These are phyloP conservation scores for Gaeumannomyces sp. DNA, from an alignment of 2,329 filamentous ascomycete genomes.

Conservation along the genomic window DNA sequence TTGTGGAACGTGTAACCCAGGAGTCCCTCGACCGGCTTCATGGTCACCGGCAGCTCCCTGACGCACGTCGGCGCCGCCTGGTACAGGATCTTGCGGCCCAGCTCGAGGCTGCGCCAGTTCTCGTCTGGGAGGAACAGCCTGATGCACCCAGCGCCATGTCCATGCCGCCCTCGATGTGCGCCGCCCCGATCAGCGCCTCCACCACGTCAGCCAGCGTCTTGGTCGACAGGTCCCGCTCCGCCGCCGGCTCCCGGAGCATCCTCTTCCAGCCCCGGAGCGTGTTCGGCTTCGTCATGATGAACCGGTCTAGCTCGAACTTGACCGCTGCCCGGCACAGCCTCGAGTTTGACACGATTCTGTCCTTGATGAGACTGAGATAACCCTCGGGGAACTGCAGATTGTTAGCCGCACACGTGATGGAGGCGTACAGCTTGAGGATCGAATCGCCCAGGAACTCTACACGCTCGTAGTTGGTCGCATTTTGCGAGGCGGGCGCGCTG, in stretches of 20 bases:
- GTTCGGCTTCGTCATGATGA: constrained; percentile 63
- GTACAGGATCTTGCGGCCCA: constrained; percentile 38
- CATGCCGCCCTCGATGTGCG: constrained; percentile 63
- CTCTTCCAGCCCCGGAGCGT: constrained; percentile 68
- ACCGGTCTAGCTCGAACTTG: constrained; percentile 60
- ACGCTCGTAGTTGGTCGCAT: constrained; percentile 67
- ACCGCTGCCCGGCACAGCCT: constrained; percentile 62
- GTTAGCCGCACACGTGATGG: constrained; percentile 54
- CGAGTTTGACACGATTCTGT: constrained; percentile 66
- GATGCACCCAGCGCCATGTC: constrained; percentile 58
- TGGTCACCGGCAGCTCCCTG: constrained; percentile 30
- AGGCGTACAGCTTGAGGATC: constrained; percentile 68
- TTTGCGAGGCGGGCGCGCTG: constrained; percentile 54
- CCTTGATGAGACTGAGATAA: constrained; percentile 62
- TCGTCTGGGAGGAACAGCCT: constrained; percentile 58
- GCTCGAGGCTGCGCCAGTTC: constrained; percentile 42
- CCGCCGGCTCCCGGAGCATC: constrained; percentile 20
- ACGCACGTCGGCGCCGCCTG: constrained; percentile 28
- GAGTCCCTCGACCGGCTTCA: constrained; percentile 53
- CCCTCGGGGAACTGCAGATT: constrained; percentile 69
- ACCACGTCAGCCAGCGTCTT: constrained; percentile 85
- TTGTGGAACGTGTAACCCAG: constrained; percentile 68
- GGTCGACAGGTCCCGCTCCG: constrained; percentile 48
- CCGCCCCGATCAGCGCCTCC: constrained; percentile 75
- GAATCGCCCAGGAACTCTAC: constrained; percentile 85